Conservation (phyloP, 106 monocot species). For the Cymbidium sinense region DNA sequence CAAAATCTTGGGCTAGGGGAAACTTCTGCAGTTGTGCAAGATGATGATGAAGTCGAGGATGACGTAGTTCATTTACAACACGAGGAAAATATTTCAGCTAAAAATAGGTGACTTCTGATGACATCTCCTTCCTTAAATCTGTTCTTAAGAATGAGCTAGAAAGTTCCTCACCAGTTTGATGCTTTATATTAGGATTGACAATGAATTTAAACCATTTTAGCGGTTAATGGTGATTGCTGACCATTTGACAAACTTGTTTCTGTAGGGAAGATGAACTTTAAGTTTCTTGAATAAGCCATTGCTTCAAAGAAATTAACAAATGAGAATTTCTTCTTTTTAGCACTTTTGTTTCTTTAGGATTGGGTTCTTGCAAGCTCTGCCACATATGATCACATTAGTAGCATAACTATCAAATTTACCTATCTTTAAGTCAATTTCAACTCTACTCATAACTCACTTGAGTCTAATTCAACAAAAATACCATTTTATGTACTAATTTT, state of each 20-base stretch:
- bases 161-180: not conserved
- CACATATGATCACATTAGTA: not conserved
- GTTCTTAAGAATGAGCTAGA: not conserved
- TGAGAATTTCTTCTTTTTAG: not conserved
- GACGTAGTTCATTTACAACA: conserved; percentile 44
- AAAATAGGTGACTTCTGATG: conserved; percentile 49
- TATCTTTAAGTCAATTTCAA: not conserved
- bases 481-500: not conserved
- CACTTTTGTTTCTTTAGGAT: not conserved
- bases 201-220: not conserved
- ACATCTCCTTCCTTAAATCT: not conserved
- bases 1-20: conserved; percentile 88
- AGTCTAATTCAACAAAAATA: not conserved
- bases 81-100: conserved; percentile 68
- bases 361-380: not conserved
- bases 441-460: not conserved
- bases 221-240: not conserved
- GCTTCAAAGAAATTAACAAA: not conserved
- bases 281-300: not conserved
- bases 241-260: not conserved
- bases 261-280: not conserved
- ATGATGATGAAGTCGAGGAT: conserved; percentile 94
- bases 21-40: conserved; percentile 63
- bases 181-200: not conserved
- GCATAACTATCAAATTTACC: not conserved